These are phyloP conservation scores for Spathaspora gorwiae DNA, from an alignment of 805 yeast species.

Conservation along the genomic window DNA sequence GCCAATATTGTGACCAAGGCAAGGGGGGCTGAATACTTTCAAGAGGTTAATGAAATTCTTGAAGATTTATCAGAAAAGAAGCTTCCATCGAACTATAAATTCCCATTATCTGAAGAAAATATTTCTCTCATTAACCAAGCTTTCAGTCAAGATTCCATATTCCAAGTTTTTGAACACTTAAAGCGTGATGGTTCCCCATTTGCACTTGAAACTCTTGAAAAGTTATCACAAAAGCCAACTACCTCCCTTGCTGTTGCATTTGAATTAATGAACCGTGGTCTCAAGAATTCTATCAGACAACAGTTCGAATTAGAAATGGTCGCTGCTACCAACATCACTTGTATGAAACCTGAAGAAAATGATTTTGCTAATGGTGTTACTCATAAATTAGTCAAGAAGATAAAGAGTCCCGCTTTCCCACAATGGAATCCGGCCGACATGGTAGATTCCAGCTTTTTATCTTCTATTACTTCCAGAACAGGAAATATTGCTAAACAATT, in stretches of 20 bases:
- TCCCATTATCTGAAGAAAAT: constrained; percentile 52
- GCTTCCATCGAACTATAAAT: constrained; percentile 58
- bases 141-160: constrained; percentile 52
- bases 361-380: constrained; percentile 71
- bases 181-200: constrained; percentile 56
- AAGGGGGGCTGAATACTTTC: constrained; percentile 39
- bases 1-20: constrained; percentile 45
- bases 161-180: constrained; percentile 53
- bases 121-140: constrained; percentile 63
- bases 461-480: constrained; percentile 16
- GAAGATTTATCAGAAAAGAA: constrained; percentile 69
- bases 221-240: constrained; percentile 64
- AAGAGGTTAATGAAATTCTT: constrained; percentile 63
- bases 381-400: constrained; percentile 58
- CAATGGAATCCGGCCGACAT: constrained; percentile 20
- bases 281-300: constrained; percentile 51
- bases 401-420: constrained; percentile 41
- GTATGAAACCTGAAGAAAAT: constrained; percentile 44
- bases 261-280: constrained; percentile 61
- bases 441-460: constrained; percentile 14
- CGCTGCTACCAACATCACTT: constrained; percentile 69
- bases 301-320: constrained; percentile 71
- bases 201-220: constrained; percentile 53
- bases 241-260: constrained; percentile 72
- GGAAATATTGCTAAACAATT: constrained; percentile 20